These are phyloP conservation scores for Bipolaris sorokiniana DNA, from an alignment of 2,329 filamentous ascomycete genomes.

Conservation along the genomic window DNA sequence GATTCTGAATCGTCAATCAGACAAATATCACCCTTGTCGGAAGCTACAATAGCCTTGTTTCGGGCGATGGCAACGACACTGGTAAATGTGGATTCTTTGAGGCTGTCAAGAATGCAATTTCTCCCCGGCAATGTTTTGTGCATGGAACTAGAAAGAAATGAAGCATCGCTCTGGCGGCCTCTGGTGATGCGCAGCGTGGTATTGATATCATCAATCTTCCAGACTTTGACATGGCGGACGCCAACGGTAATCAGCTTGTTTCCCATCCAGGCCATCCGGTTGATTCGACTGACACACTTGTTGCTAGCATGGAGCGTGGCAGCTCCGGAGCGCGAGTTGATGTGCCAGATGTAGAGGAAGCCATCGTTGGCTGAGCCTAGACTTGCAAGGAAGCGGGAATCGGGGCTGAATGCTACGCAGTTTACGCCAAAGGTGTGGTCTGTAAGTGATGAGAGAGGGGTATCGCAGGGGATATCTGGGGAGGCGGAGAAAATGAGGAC, in stretches of 20 bases:
- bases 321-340: slow-evolving; percentile 81
- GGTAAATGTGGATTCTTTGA: slow-evolving; percentile 85
- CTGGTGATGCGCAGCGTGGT: slow-evolving; percentile 55
- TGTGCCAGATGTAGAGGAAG: slow-evolving; percentile 88
- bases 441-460: slow-evolving; percentile 80
- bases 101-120: slow-evolving; percentile 81
- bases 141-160: slow-evolving; percentile 53
- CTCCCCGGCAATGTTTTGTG: slow-evolving; percentile 77
- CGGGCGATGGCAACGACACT: slow-evolving; percentile 75
- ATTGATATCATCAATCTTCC: slow-evolving; percentile 76
- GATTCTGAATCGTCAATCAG: slow-evolving; percentile 78
- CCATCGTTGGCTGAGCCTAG: slow-evolving; percentile 90
- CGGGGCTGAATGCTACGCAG: slow-evolving; percentile 85
- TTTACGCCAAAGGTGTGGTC: slow-evolving; percentile 92
- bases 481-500: slow-evolving; percentile 86
- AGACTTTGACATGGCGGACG: slow-evolving; percentile 90
- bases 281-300: slow-evolving; percentile 86
- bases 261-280: slow-evolving; percentile 90
- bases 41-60: slow-evolving; percentile 78
- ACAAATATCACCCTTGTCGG: slow-evolving; percentile 89
- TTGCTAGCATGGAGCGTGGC: slow-evolving; percentile 84
- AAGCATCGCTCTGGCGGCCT: slow-evolving; percentile 43
- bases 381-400: slow-evolving; percentile 85
- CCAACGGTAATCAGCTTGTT: slow-evolving; percentile 83
- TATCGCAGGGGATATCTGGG: slow-evolving; percentile 77